Evolutionary conservation across 2,329 filamentous ascomycete genomes (phyloP), one percentile per base, ranked within the genome.

Genomic region (Raffaelea arxii): DNA sequence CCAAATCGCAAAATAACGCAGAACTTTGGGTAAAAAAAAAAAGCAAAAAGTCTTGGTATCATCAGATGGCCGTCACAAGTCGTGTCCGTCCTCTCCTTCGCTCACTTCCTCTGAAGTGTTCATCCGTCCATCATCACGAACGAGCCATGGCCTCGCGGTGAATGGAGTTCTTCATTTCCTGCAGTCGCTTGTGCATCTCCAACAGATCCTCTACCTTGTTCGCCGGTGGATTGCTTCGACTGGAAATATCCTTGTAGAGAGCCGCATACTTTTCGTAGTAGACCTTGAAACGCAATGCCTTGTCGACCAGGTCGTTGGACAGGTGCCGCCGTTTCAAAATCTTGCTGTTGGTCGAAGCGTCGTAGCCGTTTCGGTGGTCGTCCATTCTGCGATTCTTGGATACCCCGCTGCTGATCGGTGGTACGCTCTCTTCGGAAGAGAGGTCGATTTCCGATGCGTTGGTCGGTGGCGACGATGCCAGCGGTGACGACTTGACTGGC

Each of bases 381-480:
- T 41, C 49, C 35, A 58, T 58, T 54, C 69, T 73, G 46, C 71
- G 69, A 59, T 75, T 75, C 60, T 42, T 51, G 41, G 35, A 48
- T 56, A 41, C 50, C 43, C 42, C 46, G 56, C n/a, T 58, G 51
- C 43, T 59, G 52, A 39, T 65, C 5, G 51, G 53, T 7, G 53
- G 52, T 24, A 56, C 48, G 22, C 51, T 53, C 27, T 56, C 55
- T 25, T 55, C 55, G 19, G 52, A 48, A 35, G 62, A 39, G 25
- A 53, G 65, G 25, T 80, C 77, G 32, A 81, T 62, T 48, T 82
- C 78, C 1, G 78, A 81, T 1, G 77, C 79, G 51, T 82, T 82
- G 7, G 78, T 81, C 0, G 78, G 78, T 12, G 78, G 77, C 6
- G 78, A 82, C 2, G 77, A 78, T n/a, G 78, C 78, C 18, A 82